phyloP scores from a whole-genome alignment of 164 flowering plant species.

The Dillenia suffruticosa region DNA sequence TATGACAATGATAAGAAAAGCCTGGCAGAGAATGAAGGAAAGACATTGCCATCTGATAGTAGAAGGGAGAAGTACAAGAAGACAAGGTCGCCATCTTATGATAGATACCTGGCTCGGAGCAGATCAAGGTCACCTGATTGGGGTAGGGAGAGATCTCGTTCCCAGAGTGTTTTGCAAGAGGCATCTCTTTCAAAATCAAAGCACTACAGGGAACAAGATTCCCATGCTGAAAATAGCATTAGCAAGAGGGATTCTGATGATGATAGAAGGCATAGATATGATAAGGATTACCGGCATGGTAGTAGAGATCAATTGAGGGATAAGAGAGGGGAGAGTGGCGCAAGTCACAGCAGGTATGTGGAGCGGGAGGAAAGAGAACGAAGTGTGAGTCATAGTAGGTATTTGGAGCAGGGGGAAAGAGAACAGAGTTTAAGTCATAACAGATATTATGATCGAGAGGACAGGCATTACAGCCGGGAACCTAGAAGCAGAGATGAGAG shows the following conservation, averaged over 20 bases:
- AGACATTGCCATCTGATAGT: conserved; percentile 27
- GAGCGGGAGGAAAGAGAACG: no score
- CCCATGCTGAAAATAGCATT: conserved; percentile 10
- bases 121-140: conserved; percentile 48
- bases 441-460: conserved; percentile 21
- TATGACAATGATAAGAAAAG: conserved; percentile 14
- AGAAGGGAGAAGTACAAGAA: conserved; percentile 17
- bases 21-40: conserved; percentile 8
- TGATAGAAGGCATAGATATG: conserved; percentile 13
- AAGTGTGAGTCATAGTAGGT: no score
- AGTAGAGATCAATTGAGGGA: conserved; percentile 29
- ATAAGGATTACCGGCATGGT: conserved; percentile 18
- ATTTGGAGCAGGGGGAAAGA: neutral
- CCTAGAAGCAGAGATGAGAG: neutral
- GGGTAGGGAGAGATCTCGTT: conserved; percentile 40
- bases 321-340: neutral
- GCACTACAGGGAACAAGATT: conserved; percentile 13
- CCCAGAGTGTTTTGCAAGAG: conserved; percentile 35
- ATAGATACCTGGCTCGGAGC: conserved; percentile 21
- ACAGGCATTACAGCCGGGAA: conserved; percentile 23
- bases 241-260: conserved; percentile 24
- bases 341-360: no score
- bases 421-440: conserved; percentile 8
- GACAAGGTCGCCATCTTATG: conserved; percentile 24
- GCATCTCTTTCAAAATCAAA: conserved; percentile 10